Percentiles rank a stretch among this genome's conserved stretches.
These are phyloP conservation scores for Piloderma croceum DNA, from an alignment of 768 basidiomycete species.

Conservation along the genomic window DNA sequence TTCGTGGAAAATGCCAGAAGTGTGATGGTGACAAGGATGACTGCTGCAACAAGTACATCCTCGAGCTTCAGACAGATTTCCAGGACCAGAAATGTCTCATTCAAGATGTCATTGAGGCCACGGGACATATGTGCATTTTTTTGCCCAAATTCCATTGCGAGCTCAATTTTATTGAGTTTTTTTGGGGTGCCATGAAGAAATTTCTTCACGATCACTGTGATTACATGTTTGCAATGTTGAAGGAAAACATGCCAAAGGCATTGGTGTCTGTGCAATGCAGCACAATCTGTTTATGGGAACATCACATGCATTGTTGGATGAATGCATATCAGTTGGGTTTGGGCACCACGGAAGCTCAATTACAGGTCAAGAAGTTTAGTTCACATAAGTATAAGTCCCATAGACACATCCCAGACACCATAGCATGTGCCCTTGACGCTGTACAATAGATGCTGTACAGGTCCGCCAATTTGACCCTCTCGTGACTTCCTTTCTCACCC, in stretches of 20 bases:
- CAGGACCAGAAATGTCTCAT: slow-evolving; percentile 15
- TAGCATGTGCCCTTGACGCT: slow-evolving; percentile 8
- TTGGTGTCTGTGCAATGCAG: slow-evolving; percentile 11
- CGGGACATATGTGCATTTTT: slow-evolving; percentile 9
- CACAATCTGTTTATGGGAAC: slow-evolving; percentile 17
- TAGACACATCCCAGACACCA: slow-evolving; percentile 13
- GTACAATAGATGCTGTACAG: no score
- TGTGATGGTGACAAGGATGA: background rate
- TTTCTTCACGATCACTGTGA: slow-evolving; percentile 6
- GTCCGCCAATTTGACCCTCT: no score
- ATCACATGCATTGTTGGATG: slow-evolving; percentile 9
- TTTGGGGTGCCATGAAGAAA: slow-evolving; percentile 3
- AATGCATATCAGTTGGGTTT: slow-evolving; percentile 12
- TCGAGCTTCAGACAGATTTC: slow-evolving; percentile 18
- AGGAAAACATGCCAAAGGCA: slow-evolving; percentile 9
- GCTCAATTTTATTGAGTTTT: slow-evolving; percentile 25
- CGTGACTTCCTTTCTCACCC: no score
- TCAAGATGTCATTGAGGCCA: slow-evolving; percentile 8
- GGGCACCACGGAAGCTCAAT: slow-evolving; percentile 13
- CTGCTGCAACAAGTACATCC: slow-evolving; percentile 28
- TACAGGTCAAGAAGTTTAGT: slow-evolving; percentile 13
- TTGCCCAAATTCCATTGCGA: slow-evolving; percentile 24
- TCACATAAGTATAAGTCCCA: slow-evolving; percentile 18
- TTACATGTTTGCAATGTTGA: slow-evolving; percentile 5
- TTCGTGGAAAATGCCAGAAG: slow-evolving; percentile 11